A percentile compares a stretch with the other conserved stretches of the same genome.
Evolutionary conservation across 768 basidiomycete species (phyloP).

Genomic region (Suillus hirtellus): DNA sequence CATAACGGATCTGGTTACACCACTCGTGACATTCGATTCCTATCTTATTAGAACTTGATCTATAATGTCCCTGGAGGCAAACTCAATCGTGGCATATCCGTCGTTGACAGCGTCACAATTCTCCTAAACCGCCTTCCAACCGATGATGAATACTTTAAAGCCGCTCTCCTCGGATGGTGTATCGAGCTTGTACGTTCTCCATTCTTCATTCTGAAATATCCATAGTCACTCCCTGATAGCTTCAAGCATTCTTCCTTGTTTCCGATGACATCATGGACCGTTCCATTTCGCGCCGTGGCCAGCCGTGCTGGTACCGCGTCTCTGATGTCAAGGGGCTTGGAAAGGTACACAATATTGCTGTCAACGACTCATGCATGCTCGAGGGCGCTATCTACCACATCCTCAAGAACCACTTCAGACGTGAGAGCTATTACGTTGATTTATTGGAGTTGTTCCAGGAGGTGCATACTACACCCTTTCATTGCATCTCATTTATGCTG

Average conservation of each 20-base stretch:
- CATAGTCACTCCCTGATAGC: conserved; percentile 41
- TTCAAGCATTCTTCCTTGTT: conserved; percentile 97
- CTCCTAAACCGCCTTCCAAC: conserved; percentile 67
- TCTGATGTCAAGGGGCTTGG: conserved; percentile 42
- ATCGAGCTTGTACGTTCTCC: conserved; percentile 78
- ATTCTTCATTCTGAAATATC: not conserved
- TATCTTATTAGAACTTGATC: conserved; percentile 64
- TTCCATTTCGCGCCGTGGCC: conserved; percentile 91
- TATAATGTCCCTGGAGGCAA: conserved; percentile 98
- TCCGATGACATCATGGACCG: conserved; percentile 98
- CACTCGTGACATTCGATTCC: conserved; percentile 5
- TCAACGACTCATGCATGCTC: conserved; percentile 97
- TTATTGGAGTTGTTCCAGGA: conserved; percentile 92
- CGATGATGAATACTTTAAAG: conserved; percentile 86
- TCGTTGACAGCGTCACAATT: conserved; percentile 91
- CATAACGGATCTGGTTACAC: not conserved
- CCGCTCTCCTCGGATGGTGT: conserved; percentile 92
- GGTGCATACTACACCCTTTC: conserved; percentile 29
- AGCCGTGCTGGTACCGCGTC: conserved; percentile 91
- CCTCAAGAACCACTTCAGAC: conserved; percentile 83
- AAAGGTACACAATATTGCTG: conserved; percentile 60
- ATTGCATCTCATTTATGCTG: not conserved
- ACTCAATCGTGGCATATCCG: conserved; percentile 92
- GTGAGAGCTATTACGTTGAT: conserved; percentile 81
- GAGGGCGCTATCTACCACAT: conserved; percentile 91